phyloP scores from a whole-genome alignment of 1,139 yeast genomes.

The Lipomyces yarrowii region DNA sequence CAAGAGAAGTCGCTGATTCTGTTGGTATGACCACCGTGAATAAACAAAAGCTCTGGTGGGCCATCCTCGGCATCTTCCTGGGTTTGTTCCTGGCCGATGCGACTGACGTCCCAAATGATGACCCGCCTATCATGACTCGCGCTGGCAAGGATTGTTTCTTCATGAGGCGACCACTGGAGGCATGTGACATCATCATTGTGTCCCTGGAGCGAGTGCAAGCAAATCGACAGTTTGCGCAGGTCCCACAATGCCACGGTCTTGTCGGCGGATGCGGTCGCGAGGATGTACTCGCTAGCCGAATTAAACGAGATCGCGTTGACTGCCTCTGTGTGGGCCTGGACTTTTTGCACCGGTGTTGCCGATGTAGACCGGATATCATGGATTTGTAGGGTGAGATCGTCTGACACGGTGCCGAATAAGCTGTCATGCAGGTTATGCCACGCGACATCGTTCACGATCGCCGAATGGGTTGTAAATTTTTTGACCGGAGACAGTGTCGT shows the following conservation, averaged over 20 bases:
- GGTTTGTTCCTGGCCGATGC: conserved; percentile 46
- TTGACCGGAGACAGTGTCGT: conserved; percentile 34
- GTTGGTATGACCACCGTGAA: conserved; percentile 89
- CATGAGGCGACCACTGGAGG: conserved; percentile 76
- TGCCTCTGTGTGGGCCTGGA: conserved; percentile 49
- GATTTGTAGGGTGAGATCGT: conserved; percentile 66
- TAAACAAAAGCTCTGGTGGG: conserved; percentile 58
- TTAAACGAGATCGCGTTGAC: conserved; percentile 70
- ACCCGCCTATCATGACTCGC: conserved; percentile 74
- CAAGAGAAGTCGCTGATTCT: conserved; percentile 87
- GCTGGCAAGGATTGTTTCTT: conserved; percentile 64
- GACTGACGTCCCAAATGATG: conserved; percentile 65
- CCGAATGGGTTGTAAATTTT: conserved; percentile 35
- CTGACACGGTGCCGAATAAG: conserved; percentile 72
- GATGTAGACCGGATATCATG: conserved; percentile 58
- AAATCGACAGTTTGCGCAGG: conserved; percentile 49
- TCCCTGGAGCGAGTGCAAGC: conserved; percentile 45
- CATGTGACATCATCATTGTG: conserved; percentile 68
- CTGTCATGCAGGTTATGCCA: conserved; percentile 53
- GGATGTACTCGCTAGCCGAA: conserved; percentile 54
- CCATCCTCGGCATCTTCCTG: conserved; percentile 45
- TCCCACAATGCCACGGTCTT: conserved; percentile 73
- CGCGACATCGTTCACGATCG: conserved; percentile 47
- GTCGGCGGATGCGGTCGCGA: conserved; percentile 72
- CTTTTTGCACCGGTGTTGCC: conserved; percentile 37